Percentiles rank a stretch among this genome's conserved stretches.
Evolutionary conservation across 257 asterid species (phyloP).

Genomic region (Capsicum rhomboideum): DNA sequence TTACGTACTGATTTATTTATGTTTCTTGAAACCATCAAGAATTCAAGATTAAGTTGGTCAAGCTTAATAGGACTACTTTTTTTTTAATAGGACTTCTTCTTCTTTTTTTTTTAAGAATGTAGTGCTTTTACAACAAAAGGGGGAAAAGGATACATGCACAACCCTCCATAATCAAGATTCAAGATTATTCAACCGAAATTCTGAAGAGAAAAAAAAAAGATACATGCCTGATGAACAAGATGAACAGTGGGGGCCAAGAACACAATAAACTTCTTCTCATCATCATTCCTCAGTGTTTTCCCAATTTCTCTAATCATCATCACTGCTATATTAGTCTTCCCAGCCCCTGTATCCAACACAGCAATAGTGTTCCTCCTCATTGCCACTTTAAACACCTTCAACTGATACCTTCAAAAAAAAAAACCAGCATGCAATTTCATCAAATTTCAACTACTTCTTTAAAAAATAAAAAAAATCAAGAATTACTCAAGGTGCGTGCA

Average conservation of each 20-base stretch:
- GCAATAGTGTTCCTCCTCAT: slow-evolving; percentile 76
- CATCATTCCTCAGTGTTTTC: slow-evolving; percentile 29
- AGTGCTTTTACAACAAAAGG: too few relatives aligned
- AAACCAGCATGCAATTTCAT: background rate
- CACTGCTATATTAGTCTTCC: slow-evolving; percentile 42
- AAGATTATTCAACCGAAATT: too few relatives aligned
- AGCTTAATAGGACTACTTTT: too few relatives aligned
- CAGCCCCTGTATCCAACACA: slow-evolving; percentile 51
- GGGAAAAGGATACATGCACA: too few relatives aligned
- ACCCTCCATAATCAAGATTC: too few relatives aligned
- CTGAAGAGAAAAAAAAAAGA: background rate
- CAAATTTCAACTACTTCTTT: background rate
- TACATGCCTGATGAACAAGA: slow-evolving; percentile 74
- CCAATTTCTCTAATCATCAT: slow-evolving; percentile 76
- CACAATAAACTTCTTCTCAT: slow-evolving; percentile 46
- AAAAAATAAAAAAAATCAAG: background rate
- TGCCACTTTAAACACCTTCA: slow-evolving; percentile 66
- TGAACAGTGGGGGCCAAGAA: slow-evolving; percentile 81
- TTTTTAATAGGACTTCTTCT: too few relatives aligned
- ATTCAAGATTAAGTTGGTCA: too few relatives aligned
- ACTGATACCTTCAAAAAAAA: slow-evolving; percentile 30
- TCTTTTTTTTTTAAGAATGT: too few relatives aligned
- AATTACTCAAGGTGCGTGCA: background rate
- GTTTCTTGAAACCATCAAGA: too few relatives aligned
- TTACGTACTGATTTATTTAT: too few relatives aligned